phyloP scores from a whole-genome alignment of 768 basidiomycete genomes.

The Suillus subluteus region DNA sequence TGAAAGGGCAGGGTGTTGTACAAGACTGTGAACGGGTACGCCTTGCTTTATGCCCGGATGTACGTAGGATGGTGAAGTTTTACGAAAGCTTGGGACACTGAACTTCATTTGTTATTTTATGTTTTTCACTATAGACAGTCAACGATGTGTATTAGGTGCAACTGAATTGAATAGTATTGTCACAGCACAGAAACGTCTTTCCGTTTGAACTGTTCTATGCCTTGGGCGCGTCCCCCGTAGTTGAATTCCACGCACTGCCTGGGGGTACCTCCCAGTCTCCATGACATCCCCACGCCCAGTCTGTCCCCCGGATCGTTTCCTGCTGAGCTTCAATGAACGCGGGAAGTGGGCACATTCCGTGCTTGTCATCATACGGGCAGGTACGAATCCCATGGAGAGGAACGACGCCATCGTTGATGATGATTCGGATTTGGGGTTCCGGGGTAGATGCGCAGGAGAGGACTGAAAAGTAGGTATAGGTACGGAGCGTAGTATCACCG shows the following conservation, averaged over 20 bases:
- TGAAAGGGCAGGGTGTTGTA: constrained; percentile 50
- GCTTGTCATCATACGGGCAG: constrained; percentile 57
- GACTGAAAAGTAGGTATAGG: constrained; percentile 45
- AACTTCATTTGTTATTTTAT: neutral
- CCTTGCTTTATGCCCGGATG: constrained; percentile 68
- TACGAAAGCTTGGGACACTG: constrained; percentile 50
- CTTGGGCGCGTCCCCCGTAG: neutral
- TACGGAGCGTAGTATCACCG: neutral
- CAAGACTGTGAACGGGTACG: constrained; percentile 67
- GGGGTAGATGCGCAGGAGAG: constrained; percentile 32
- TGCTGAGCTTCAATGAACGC: constrained; percentile 73
- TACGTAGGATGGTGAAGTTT: constrained; percentile 59
- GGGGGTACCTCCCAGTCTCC: constrained; percentile 67
- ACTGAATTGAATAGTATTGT: neutral
- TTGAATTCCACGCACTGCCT: constrained; percentile 3
- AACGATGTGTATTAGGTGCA: neutral
- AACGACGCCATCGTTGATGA: constrained; percentile 87
- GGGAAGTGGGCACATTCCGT: constrained; percentile 75
- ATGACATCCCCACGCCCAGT: constrained; percentile 77
- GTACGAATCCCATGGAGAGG: constrained; percentile 79
- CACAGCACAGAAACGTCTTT: neutral
- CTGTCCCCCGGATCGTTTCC: constrained; percentile 62
- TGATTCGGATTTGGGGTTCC: constrained; percentile 61
- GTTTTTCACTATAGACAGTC: neutral
- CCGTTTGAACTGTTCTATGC: neutral